Percentiles rank a stretch among this genome's conserved stretches.
phyloP scores from a whole-genome alignment of 2,329 filamentous ascomycete genomes.

The Atkinsonella texensis region DNA sequence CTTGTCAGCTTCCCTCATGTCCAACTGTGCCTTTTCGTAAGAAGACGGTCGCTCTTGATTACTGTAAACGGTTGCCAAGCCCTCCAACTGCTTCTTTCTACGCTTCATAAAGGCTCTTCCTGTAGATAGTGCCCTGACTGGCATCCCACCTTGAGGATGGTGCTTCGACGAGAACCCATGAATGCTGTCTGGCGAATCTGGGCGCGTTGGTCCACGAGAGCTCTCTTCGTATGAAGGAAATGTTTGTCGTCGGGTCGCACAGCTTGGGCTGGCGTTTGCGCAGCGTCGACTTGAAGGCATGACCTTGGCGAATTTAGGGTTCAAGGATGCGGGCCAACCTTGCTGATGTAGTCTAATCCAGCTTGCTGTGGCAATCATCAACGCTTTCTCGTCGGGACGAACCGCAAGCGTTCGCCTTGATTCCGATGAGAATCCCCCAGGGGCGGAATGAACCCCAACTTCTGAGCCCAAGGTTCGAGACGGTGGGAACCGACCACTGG shows the following conservation, averaged over 20 bases:
- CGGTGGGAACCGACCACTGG: slow-evolving; percentile 35
- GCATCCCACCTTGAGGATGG: slow-evolving; percentile 2
- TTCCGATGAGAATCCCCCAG: slow-evolving; percentile 13
- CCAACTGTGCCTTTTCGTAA: not conserved
- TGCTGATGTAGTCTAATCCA: slow-evolving; percentile 26
- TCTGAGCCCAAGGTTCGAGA: slow-evolving; percentile 23
- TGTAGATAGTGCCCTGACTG: slow-evolving; percentile 13
- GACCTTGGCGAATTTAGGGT: slow-evolving; percentile 16
- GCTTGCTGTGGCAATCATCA: slow-evolving; percentile 27
- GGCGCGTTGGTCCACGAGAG: slow-evolving; percentile 4
- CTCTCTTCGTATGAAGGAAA: slow-evolving; percentile 6
- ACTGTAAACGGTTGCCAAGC: slow-evolving; percentile 1
- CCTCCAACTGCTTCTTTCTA: slow-evolving; percentile 8
- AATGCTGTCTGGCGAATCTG: not conserved
- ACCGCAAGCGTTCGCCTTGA: slow-evolving; percentile 20
- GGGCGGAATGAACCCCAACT: slow-evolving; percentile 10
- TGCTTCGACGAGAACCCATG: not conserved
- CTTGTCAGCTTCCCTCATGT: not conserved
- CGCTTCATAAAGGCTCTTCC: slow-evolving; percentile 16
- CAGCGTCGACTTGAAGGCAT: slow-evolving; percentile 14
- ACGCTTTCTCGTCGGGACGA: slow-evolving; percentile 20
- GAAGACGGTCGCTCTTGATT: not conserved
- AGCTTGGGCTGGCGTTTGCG: slow-evolving; percentile 4
- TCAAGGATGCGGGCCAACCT: slow-evolving; percentile 22
- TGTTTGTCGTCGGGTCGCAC: slow-evolving; percentile 8